A percentile compares a stretch with the other conserved stretches of the same genome.
These are phyloP conservation scores for Aspergillus incahuasiensis DNA, from an alignment of 495 filamentous ascomycete species.

Conservation along the genomic window DNA sequence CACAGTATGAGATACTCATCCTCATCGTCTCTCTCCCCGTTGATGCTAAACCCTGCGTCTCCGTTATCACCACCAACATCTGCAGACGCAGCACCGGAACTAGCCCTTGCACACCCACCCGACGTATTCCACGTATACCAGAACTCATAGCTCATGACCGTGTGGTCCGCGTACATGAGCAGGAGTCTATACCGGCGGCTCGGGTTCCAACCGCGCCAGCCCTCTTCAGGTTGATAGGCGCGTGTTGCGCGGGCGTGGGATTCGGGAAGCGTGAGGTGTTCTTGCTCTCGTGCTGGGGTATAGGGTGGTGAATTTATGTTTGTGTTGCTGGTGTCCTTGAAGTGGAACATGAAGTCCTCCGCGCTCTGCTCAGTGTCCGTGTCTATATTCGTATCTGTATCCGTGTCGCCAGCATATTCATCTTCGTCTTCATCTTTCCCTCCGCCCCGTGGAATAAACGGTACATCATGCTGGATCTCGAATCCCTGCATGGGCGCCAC, in stretches of 20 bases:
- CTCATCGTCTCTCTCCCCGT: too few species aligned
- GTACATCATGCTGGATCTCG: constrained; percentile 37
- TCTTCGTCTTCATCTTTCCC: constrained; percentile 9
- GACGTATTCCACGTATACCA: constrained; percentile 38
- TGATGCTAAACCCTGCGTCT: too few species aligned
- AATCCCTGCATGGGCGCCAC: constrained; percentile 61
- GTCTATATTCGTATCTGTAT: constrained; percentile 15
- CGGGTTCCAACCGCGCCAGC: constrained; percentile 37
- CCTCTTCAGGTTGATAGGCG: constrained; percentile 34
- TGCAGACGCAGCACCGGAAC: background rate
- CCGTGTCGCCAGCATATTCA: constrained; percentile 4
- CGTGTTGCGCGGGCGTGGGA: constrained; percentile 36
- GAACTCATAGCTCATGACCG: constrained; percentile 79
- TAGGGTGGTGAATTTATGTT: too few species aligned
- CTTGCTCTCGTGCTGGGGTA: too few species aligned
- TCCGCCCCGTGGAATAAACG: constrained; percentile 28
- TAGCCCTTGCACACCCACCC: background rate
- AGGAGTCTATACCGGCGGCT: constrained; percentile 63
- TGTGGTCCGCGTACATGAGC: constrained; percentile 70
- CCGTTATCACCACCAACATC: background rate
- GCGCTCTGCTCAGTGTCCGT: background rate
- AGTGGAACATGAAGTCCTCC: background rate
- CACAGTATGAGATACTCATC: constrained; percentile 3
- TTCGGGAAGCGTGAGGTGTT: constrained; percentile 32
- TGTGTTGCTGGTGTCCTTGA: background rate